These are phyloP conservation scores for Ambrosiella beaveri DNA, from an alignment of 2,329 filamentous ascomycete genomes.

Conservation along the genomic window DNA sequence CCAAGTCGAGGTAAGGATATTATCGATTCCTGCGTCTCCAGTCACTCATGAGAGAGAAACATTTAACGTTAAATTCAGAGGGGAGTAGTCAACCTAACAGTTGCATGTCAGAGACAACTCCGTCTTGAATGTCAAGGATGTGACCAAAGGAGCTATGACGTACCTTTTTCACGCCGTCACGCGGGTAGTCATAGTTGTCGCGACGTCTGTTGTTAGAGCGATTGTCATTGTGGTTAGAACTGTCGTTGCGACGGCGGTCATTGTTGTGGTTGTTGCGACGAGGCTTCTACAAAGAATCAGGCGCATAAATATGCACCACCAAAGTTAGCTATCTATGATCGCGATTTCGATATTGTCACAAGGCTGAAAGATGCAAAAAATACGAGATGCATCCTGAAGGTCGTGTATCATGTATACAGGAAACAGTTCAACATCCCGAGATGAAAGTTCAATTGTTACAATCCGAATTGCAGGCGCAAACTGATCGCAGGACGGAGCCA, in stretches of 20 bases:
- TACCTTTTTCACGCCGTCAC: conserved; percentile 69
- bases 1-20: conserved; percentile 1
- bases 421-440: too few relatives aligned
- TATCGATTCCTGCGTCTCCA: neutral
- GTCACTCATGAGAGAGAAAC: neutral
- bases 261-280: conserved; percentile 6
- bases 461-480: too few relatives aligned
- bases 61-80: conserved; percentile 3
- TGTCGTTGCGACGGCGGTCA: neutral
- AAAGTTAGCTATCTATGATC: neutral
- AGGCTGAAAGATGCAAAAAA: conserved; percentile 4
- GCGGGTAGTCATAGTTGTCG: conserved; percentile 12
- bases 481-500: neutral
- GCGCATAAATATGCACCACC: neutral
- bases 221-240: neutral
- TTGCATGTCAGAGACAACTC: neutral
- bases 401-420: too few relatives aligned
- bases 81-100: conserved; percentile 11
- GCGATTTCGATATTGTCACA: neutral
- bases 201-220: conserved; percentile 9
- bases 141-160: conserved; percentile 6
- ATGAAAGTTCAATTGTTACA: too few relatives aligned
- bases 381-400: neutral
- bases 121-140: neutral
- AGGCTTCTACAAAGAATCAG: neutral